Conservation (phyloP, 2,329 filamentous ascomycete genomes). For the Cladophialophora bantiana region DNA sequence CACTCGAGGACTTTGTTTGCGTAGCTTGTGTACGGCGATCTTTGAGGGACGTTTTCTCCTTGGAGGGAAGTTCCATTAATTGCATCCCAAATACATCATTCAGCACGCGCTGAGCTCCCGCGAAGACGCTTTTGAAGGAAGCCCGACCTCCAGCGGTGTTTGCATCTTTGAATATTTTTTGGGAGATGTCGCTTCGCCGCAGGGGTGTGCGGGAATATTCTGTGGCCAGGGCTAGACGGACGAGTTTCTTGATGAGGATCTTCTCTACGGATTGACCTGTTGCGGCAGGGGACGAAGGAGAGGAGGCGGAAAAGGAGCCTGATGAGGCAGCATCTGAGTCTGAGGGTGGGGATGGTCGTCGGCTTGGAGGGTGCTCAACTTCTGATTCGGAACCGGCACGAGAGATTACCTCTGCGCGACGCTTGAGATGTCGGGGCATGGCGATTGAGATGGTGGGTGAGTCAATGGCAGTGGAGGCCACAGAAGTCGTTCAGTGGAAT, state of each 20-base stretch:
- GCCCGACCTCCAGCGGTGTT: slow-evolving; percentile 50
- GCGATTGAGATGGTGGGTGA: slow-evolving; percentile 1
- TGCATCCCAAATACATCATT: slow-evolving; percentile 86
- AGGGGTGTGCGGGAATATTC: slow-evolving; percentile 67
- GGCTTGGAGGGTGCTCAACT: slow-evolving; percentile 20
- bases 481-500: neutral
- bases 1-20: slow-evolving; percentile 59
- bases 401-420: slow-evolving; percentile 39
- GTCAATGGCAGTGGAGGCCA: neutral
- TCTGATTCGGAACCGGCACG: slow-evolving; percentile 34
- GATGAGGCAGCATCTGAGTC: slow-evolving; percentile 30
- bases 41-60: slow-evolving; percentile 80
- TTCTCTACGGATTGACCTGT: slow-evolving; percentile 40
- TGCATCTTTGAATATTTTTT: slow-evolving; percentile 71
- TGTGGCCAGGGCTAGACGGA: slow-evolving; percentile 66
- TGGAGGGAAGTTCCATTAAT: slow-evolving; percentile 79
- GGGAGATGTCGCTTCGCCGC: slow-evolving; percentile 63
- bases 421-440: slow-evolving; percentile 37
- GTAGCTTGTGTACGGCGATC: slow-evolving; percentile 37
- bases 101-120: slow-evolving; percentile 75
- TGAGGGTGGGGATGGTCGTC: slow-evolving; percentile 2
- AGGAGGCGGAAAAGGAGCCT: slow-evolving; percentile 16
- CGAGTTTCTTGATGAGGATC: slow-evolving; percentile 65
- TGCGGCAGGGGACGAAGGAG: slow-evolving; percentile 22
- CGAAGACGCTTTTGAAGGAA: slow-evolving; percentile 79